Evolutionary conservation across 2,329 filamentous ascomycete species (phyloP).

Genomic region (Aspergillus oerlinghausenensis): DNA sequence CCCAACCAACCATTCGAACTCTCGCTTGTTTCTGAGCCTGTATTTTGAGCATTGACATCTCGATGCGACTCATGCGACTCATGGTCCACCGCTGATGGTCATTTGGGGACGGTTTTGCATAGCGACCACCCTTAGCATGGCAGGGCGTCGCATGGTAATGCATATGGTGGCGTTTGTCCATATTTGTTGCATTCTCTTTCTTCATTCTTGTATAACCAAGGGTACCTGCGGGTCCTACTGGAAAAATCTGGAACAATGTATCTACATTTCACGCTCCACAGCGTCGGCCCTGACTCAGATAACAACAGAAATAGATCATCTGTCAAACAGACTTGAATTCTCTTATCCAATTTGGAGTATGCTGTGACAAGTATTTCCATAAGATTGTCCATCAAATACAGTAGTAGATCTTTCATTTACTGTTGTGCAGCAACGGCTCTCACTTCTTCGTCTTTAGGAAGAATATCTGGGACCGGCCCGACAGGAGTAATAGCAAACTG

Average conservation of each 20-base stretch:
- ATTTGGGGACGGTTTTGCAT: constrained; percentile 9
- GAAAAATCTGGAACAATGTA: constrained; percentile 8
- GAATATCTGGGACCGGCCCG: constrained; percentile 76
- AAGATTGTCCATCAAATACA: background rate
- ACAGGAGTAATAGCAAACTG: constrained; percentile 71
- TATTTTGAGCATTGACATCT: background rate
- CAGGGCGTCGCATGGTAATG: constrained; percentile 28
- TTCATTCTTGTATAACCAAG: constrained; percentile 5
- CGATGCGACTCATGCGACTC: background rate
- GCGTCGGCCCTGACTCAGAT: constrained; percentile 1
- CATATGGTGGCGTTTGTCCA: constrained; percentile 21
- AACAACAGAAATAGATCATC: background rate
- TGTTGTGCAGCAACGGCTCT: constrained; percentile 16
- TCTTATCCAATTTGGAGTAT: background rate
- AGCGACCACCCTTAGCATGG: constrained; percentile 26
- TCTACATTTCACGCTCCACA: constrained; percentile 1
- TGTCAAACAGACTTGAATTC: background rate
- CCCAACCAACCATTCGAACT: background rate
- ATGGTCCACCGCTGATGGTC: background rate
- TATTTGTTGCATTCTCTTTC: constrained; percentile 11
- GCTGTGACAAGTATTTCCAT: background rate
- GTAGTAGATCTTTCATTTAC: background rate
- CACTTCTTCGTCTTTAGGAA: constrained; percentile 76
- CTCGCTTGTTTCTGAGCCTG: constrained; percentile 2
- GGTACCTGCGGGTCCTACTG: background rate